These are phyloP conservation scores for Penicillium sp. DNA, from an alignment of 2,329 filamentous ascomycete genomes.

Conservation along the genomic window DNA sequence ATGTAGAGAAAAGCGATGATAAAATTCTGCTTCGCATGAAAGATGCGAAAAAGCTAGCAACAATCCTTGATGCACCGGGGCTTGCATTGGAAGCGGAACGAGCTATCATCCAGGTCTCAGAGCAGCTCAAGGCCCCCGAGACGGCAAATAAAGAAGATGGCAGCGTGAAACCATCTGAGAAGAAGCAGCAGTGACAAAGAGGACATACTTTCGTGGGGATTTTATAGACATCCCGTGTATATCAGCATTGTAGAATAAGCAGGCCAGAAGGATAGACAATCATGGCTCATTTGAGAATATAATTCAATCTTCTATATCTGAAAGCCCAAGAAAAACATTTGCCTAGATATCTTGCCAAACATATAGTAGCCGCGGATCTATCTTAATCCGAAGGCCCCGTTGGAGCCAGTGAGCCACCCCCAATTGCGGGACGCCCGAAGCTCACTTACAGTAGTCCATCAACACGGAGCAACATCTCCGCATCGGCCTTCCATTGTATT, in stretches of 20 bases:
- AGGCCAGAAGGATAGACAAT: not conserved
- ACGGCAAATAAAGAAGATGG: slow-evolving; percentile 25
- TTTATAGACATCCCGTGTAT: slow-evolving; percentile 2
- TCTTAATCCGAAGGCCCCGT: slow-evolving; percentile 28
- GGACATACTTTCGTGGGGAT: not conserved
- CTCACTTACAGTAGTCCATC: slow-evolving; percentile 14
- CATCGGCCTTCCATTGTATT: slow-evolving; percentile 1
- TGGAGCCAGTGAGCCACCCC: slow-evolving; percentile 20
- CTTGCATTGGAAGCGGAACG: slow-evolving; percentile 75
- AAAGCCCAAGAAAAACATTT: not conserved
- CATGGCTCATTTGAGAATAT: not conserved
- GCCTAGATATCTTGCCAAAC: not conserved
- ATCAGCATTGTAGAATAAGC: slow-evolving; percentile 5
- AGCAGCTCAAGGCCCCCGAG: slow-evolving; percentile 37
- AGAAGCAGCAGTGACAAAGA: slow-evolving; percentile 26
- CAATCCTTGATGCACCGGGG: slow-evolving; percentile 69
- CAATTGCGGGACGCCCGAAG: slow-evolving; percentile 27
- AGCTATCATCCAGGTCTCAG: slow-evolving; percentile 73
- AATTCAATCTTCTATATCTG: not conserved
- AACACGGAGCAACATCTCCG: slow-evolving; percentile 15
- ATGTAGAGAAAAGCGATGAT: slow-evolving; percentile 49
- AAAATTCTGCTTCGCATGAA: slow-evolving; percentile 49
- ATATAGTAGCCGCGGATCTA: slow-evolving; percentile 32
- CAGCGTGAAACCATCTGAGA: slow-evolving; percentile 18
- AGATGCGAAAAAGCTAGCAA: slow-evolving; percentile 63